A percentile compares a stretch with the other conserved stretches of the same genome.
Conservation (phyloP, 1,284 basidiomycete species). For the Apiotrichum porosum region DNA sequence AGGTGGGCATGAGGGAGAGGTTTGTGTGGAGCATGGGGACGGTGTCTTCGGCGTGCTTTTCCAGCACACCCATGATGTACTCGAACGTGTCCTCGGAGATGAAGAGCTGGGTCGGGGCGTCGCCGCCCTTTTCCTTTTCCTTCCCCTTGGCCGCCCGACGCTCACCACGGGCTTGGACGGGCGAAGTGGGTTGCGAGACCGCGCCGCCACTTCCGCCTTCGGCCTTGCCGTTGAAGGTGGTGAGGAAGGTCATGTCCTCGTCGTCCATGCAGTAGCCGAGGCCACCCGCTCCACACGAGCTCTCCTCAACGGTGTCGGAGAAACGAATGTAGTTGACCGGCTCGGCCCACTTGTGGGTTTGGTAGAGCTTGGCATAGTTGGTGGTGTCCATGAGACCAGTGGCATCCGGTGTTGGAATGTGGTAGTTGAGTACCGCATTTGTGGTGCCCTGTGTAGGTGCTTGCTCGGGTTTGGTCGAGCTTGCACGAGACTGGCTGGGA, state of each 20-base stretch:
- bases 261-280: conserved; percentile 86
- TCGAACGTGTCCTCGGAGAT: conserved; percentile 91
- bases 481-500: conserved; percentile 17
- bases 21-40: conserved; percentile 81
- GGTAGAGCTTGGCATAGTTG: conserved; percentile 64
- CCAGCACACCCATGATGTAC: conserved; percentile 89
- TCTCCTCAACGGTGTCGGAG: conserved; percentile 84
- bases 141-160: conserved; percentile 45
- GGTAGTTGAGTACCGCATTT: conserved; percentile 54
- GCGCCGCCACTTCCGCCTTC: conserved; percentile 64
- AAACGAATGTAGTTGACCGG: conserved; percentile 75
- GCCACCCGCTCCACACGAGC: conserved; percentile 45
- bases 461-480: conserved; percentile 18
- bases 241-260: conserved; percentile 89
- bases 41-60: conserved; percentile 84
- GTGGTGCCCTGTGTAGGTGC: conserved; percentile 6
- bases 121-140: conserved; percentile 53
- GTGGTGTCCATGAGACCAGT: conserved; percentile 67
- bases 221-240: conserved; percentile 82
- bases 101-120: conserved; percentile 48
- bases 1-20: conserved; percentile 59
- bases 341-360: conserved; percentile 64
- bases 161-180: conserved; percentile 43
- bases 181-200: conserved; percentile 23
- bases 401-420: conserved; percentile 88